Base-by-base conservation (phyloP, 2,329 filamentous ascomycete species). In the Sordariomycetes sp. region DNA sequence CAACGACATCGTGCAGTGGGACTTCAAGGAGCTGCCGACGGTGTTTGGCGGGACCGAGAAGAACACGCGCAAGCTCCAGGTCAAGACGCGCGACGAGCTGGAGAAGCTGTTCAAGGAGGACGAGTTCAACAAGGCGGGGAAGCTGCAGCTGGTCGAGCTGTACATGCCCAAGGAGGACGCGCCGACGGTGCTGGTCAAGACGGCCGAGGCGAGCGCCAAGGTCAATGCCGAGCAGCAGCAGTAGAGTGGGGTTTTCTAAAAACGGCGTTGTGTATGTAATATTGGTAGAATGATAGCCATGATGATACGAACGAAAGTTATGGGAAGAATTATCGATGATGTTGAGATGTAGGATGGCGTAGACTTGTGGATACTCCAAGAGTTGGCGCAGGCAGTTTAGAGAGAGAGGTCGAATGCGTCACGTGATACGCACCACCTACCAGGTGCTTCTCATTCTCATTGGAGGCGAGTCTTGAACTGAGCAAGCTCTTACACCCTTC, bases 151-250 rank as follows among this genome's bases (percentile, higher is more conserved):
- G 67, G 89, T 95, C 50, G 90, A 95, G 76, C 66, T 95, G 55
- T 86, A 89, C 66, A 90, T 95, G 82, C 85, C 84, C 11, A 87
- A 82, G 71, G 80, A 90, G 60, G 90, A 95, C 71, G 89, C 89
- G 14, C 90, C 90, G 0, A 75, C 78, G 54, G 82, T 83, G 5
- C 70, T 95, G 64, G 82, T 86, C 65, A 72, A 85, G 66, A 90
- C 88, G 24, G 87, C 88, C 0, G 79, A 87, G 69, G 84, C 86
- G 5, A 85, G 85, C 53, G 88, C 88, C 6, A 83, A 74, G 72
- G 83, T 77, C 55, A 93, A 92, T 69, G 76, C 80, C 7, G 40
- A 18, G 6, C 79, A 69, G 65, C 12, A 11, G 20, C 10, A 50
- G 20, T 5, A 11, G 3, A 8, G 46, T 5, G 11, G 22, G 5